Percentiles rank a stretch among this genome's conserved stretches.
These are phyloP conservation scores for Cercospora sojina DNA, from an alignment of 2,329 filamentous ascomycete genomes.

Conservation along the genomic window DNA sequence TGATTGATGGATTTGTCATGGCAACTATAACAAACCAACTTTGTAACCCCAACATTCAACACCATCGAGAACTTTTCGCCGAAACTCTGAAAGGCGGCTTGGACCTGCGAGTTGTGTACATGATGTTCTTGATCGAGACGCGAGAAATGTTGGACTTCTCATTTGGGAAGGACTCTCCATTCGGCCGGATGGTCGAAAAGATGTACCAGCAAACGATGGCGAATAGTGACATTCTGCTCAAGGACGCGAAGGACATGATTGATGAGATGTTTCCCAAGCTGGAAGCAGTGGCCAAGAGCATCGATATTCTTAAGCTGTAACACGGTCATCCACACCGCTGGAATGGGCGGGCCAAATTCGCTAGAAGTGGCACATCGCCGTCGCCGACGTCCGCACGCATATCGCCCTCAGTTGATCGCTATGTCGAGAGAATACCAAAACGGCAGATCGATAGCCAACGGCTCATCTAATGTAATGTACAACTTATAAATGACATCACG, in stretches of 20 bases:
- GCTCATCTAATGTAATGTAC: conserved; percentile 10
- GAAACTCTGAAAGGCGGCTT: conserved; percentile 37
- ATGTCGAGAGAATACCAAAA: not conserved
- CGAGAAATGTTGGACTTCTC: conserved; percentile 42
- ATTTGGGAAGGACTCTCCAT: conserved; percentile 42
- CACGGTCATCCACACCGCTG: not conserved
- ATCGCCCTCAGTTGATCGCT: not conserved
- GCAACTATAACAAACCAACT: conserved; percentile 28
- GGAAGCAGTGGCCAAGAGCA: conserved; percentile 31
- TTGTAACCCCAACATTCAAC: conserved; percentile 24
- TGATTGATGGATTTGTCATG: conserved; percentile 47
- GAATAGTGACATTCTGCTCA: conserved; percentile 26
- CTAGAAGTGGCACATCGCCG: not conserved
- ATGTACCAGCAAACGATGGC: conserved; percentile 28
- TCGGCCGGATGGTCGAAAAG: conserved; percentile 34
- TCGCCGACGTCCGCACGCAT: not conserved
- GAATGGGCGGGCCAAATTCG: not conserved
- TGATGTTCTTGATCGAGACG: conserved; percentile 46
- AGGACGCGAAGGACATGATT: conserved; percentile 24
- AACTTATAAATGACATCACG: not conserved
- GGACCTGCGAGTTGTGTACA: conserved; percentile 45
- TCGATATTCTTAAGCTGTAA: conserved; percentile 40
- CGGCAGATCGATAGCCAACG: not conserved
- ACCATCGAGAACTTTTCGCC: conserved; percentile 29
- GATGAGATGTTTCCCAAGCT: conserved; percentile 56